Evolutionary conservation across 805 yeast species (phyloP).

Genomic region (Starmerella etchellsii): DNA sequence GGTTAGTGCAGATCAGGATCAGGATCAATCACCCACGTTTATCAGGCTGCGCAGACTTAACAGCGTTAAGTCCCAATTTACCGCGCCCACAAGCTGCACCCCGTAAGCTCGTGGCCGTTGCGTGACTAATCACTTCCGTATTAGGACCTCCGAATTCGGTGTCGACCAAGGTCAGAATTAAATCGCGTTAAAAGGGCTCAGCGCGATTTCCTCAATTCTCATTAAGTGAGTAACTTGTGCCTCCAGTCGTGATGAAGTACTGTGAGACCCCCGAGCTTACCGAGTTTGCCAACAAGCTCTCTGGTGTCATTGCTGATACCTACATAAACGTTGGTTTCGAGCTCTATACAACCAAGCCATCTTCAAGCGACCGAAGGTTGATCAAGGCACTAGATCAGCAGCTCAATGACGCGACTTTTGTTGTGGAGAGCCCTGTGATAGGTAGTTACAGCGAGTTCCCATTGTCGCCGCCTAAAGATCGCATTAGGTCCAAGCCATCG

Average conservation of each 20-base stretch:
- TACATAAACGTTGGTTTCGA: conserved; percentile 83
- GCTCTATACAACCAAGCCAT: conserved; percentile 85
- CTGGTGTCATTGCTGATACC: conserved; percentile 63
- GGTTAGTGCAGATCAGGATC: too few relatives aligned
- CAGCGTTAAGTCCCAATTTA: not conserved
- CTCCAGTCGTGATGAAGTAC: conserved; percentile 50
- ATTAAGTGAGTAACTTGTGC: too few relatives aligned
- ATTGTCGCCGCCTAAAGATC: conserved; percentile 19
- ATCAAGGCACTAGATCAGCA: conserved; percentile 80
- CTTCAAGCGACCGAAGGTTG: conserved; percentile 76
- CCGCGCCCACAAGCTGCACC: not conserved
- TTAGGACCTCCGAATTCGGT: conserved; percentile 1
- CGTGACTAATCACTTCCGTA: conserved; percentile 2
- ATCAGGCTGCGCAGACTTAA: too few relatives aligned
- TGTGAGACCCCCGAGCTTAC: conserved; percentile 91
- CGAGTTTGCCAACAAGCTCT: conserved; percentile 71
- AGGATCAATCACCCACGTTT: too few relatives aligned
- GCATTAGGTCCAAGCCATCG: too few relatives aligned
- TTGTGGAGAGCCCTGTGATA: conserved; percentile 6
- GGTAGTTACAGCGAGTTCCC: conserved; percentile 8
- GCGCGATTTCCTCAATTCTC: too few relatives aligned
- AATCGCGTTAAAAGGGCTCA: too few relatives aligned
- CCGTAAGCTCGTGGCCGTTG: too few relatives aligned
- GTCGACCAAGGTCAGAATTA: too few relatives aligned
- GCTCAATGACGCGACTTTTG: conserved; percentile 32